Conservation (phyloP, 257 asterid genomes). For the Petrea volubilis region DNA sequence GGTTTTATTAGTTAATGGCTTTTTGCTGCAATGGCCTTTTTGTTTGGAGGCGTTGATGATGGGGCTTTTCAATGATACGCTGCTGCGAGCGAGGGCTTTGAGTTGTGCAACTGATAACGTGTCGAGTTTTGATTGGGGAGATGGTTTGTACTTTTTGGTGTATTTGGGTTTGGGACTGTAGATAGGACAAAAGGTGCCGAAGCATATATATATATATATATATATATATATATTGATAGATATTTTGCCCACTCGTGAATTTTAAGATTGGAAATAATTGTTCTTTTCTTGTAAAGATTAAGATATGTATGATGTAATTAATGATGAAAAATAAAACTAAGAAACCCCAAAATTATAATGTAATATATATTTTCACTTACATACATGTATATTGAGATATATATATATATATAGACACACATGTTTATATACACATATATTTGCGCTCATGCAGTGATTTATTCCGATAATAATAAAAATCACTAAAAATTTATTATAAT, state of each 20-base stretch:
- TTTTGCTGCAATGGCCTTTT: constrained; percentile 30
- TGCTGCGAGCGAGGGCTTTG: background rate
- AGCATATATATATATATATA: too few relatives aligned
- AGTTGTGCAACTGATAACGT: constrained; percentile 27
- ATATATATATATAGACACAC: too few relatives aligned
- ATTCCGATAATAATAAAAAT: too few relatives aligned
- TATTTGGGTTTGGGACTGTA: background rate
- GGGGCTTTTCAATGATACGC: constrained; percentile 17
- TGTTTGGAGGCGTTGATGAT: constrained; percentile 36
- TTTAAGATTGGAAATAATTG: constrained; percentile 3
- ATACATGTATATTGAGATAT: too few relatives aligned
- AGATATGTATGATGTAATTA: background rate
- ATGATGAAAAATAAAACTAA: background rate
- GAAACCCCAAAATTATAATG: background rate
- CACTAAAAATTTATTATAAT: too few relatives aligned
- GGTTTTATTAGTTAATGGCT: constrained; percentile 25
- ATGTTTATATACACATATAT: too few relatives aligned
- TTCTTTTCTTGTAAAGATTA: background rate
- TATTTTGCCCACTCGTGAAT: constrained; percentile 5
- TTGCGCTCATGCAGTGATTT: too few relatives aligned
- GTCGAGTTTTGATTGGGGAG: constrained; percentile 16
- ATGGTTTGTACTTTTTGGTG: background rate
- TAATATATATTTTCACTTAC: too few relatives aligned
- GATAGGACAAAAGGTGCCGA: constrained; percentile 5
- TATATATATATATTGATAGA: background rate